Base-by-base conservation (phyloP, 1,284 basidiomycete genomes). In the Sporisorium iseilematis-ciliati region DNA sequence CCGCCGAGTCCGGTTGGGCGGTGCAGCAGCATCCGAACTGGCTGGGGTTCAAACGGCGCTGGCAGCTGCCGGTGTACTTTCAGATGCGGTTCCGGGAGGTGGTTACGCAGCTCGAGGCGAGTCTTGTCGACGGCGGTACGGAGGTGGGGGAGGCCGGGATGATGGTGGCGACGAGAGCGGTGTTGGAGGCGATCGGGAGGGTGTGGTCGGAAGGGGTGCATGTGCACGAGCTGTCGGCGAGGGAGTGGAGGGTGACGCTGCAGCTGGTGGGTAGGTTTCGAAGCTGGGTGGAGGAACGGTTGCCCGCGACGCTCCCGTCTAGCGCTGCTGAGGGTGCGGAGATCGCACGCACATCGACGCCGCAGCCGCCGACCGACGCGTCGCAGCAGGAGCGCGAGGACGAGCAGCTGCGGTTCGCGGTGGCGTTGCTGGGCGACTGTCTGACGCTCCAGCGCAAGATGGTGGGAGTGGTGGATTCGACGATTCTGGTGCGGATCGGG, bases 71-170 rank as follows among this genome's bases (percentile, higher is more conserved):
- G 0, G 92, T 98, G 18, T 99, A 99, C 84, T 98, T 97, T 85
- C 96, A 99, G 84, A 88, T 99, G 74, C 90, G 95, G n/a, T 96
- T 95, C 92, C 96, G 97, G 84, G 95, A 97, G 80, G 92, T 97
- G 57, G 90, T 96, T 1, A 63, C 62, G 4, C 38, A 33, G 29
- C 57, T 82, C 5, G 80, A 82, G 31, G 52, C 58, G 14, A 57
- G 26, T 3, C 49, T 82, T 4, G 43, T 21, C 5, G 31, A 52
- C 10, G 61, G 45, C 2, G 6, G 38, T 18, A 26, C n/a, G 23
- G 21, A 40, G 23, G 43, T 10, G 4, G 61, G 35, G 4, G 40
- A 23, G 25, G 42, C 10, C 7, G 57, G 35, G 14, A 14, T 33
- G 3, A 49, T 77, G 52, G 26, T 46, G 45, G 75, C 56, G 26